Evolutionary conservation across 2,329 filamentous ascomycete species (phyloP), one percentile per base, ranked within the genome.

Genomic region (Plectosphaerella sp.): DNA sequence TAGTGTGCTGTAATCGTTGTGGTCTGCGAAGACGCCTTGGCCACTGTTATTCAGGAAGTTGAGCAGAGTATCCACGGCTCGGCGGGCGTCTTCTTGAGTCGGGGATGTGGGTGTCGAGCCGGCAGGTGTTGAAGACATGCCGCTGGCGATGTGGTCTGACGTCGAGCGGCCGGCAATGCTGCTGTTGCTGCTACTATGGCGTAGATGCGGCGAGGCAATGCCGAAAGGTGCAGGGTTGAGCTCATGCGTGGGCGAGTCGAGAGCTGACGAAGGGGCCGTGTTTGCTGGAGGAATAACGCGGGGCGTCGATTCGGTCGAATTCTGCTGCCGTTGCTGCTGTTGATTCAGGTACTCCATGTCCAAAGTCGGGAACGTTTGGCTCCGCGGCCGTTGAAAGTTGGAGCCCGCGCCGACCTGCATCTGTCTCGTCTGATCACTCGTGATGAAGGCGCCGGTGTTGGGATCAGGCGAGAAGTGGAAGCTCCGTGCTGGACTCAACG

Each of bases 41-140:
- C 85, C 83, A 59, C 88, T 82, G 54, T 85, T 84, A 60, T 90
- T 82, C 66, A 97, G 88, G 64, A 93, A 96, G 54, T 73, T 86
- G 66, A 96, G 80, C 18, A 97, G 82, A 3, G 92, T 85, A 61
- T 93, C 87, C 5, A 95, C 79, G 2, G 92, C 93, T 49, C 84
- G 80, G 39, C 89, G 82, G 4, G 92, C 92, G 67, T 97, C 91
- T 60, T 97, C 91, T 59, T 91, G 88, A 0, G 87, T 91, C 0
- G 88, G 88, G 2, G 87, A 88, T 25, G 71, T 80, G 2, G 86
- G 79, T 48, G 83, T 78, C 41, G 80, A 78, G 55, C 82, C 73
- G 37, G 83, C 73, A 2, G 72, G 69, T 15, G 69, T 72, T 47
- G 66, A 69, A 51, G 59, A 67, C 49, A 60, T 61, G 15, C 56